A percentile compares a stretch with the other conserved stretches of the same genome.
phyloP scores from a whole-genome alignment of 768 basidiomycete genomes.

The Coprinopsis strossmayeri region DNA sequence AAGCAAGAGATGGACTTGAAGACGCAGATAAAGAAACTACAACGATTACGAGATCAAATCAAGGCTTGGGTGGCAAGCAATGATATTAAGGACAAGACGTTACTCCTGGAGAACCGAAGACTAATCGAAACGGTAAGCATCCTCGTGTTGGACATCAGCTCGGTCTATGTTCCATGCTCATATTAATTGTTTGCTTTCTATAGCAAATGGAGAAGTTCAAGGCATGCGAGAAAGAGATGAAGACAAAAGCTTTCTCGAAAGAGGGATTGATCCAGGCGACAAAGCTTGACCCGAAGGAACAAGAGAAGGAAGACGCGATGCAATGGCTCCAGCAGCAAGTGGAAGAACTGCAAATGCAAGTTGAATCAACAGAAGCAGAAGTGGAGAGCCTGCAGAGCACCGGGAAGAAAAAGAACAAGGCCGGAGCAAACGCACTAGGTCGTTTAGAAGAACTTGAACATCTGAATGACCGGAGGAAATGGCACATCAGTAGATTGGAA shows the following conservation, averaged over 20 bases:
- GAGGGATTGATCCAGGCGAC: slow-evolving; percentile 93
- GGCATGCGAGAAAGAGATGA: slow-evolving; percentile 99
- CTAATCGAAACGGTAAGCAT: slow-evolving; percentile 89
- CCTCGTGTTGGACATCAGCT: too few species aligned
- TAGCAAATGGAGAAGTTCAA: slow-evolving; percentile 99
- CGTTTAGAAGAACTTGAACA: slow-evolving; percentile 80
- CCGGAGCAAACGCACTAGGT: slow-evolving; percentile 54
- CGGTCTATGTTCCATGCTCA: background rate
- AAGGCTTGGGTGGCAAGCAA: slow-evolving; percentile 98
- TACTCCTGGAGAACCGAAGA: slow-evolving; percentile 86
- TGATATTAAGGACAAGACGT: slow-evolving; percentile 98
- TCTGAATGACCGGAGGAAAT: slow-evolving; percentile 89
- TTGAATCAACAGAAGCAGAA: slow-evolving; percentile 93
- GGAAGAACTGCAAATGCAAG: slow-evolving; percentile 88
- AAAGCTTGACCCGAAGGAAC: slow-evolving; percentile 94
- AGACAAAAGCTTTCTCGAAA: slow-evolving; percentile 99
- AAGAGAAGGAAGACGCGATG: slow-evolving; percentile 88
- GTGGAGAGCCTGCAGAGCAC: slow-evolving; percentile 77
- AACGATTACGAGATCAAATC: slow-evolving; percentile 97
- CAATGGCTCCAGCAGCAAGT: slow-evolving; percentile 85
- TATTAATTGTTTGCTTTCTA: background rate
- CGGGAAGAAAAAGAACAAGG: slow-evolving; percentile 83
- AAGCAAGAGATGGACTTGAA: slow-evolving; percentile 46
- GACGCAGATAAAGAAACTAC: slow-evolving; percentile 98
- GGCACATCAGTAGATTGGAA: slow-evolving; percentile 92